Percentiles rank a stretch among this genome's conserved stretches.
Evolutionary conservation across 805 yeast species (phyloP).

Genomic region (Saturnispora hagleri): DNA sequence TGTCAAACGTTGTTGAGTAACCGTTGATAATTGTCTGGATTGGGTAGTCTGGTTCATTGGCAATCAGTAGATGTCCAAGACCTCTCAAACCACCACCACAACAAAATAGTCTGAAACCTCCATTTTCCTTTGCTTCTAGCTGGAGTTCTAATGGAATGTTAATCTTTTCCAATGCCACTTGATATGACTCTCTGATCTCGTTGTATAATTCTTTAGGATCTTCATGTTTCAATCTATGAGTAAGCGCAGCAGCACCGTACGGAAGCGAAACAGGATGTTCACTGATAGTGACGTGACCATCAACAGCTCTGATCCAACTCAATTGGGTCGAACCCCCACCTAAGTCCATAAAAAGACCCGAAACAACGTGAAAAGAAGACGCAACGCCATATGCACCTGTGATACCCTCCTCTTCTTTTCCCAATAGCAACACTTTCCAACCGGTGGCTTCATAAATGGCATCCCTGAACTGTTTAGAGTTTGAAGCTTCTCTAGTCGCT

Average conservation of each 20-base stretch:
- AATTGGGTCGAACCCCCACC: slow-evolving; percentile 66
- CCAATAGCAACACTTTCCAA: slow-evolving; percentile 54
- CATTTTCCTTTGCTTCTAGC: slow-evolving; percentile 41
- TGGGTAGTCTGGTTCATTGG: slow-evolving; percentile 47
- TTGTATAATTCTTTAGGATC: slow-evolving; percentile 38
- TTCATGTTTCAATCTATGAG: slow-evolving; percentile 45
- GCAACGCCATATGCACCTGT: slow-evolving; percentile 69
- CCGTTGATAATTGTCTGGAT: slow-evolving; percentile 65
- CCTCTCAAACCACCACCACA: slow-evolving; percentile 74
- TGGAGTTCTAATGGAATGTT: slow-evolving; percentile 43
- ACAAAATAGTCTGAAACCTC: slow-evolving; percentile 55
- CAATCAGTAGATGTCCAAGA: slow-evolving; percentile 50
- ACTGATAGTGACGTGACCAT: slow-evolving; percentile 48
- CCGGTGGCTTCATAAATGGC: slow-evolving; percentile 51
- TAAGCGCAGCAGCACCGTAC: slow-evolving; percentile 64
- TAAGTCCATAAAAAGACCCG: slow-evolving; percentile 63
- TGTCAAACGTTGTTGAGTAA: slow-evolving; percentile 47
- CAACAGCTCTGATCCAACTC: slow-evolving; percentile 54
- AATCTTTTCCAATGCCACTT: slow-evolving; percentile 40
- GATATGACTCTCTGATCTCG: slow-evolving; percentile 46
- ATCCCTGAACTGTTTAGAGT: slow-evolving; percentile 48
- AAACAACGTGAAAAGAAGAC: slow-evolving; percentile 55
- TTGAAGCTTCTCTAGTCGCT: slow-evolving; percentile 62
- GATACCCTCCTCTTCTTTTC: slow-evolving; percentile 56
- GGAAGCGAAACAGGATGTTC: slow-evolving; percentile 55